phyloP scores from a whole-genome alignment of 2,329 filamentous ascomycete species.

The Sporothrix brasiliensis region DNA sequence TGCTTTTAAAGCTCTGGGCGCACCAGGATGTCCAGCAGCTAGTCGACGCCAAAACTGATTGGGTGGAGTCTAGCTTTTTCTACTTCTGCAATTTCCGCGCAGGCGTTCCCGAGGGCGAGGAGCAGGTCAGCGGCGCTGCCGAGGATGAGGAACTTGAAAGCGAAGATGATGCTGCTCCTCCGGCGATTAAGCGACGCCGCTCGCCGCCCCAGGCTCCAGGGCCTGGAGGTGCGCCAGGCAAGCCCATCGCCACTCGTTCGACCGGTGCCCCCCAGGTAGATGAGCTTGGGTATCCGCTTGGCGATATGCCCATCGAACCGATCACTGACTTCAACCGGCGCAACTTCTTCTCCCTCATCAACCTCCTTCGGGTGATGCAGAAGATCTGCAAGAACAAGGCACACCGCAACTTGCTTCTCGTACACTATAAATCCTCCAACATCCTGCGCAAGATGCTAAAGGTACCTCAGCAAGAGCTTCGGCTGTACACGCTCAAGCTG shows the following conservation, averaged over 20 bases:
- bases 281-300: conserved; percentile 80
- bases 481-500: conserved; percentile 93
- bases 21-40: conserved; percentile 91
- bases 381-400: conserved; percentile 97
- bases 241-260: background rate
- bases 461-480: conserved; percentile 81
- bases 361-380: conserved; percentile 93
- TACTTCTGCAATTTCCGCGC: conserved; percentile 76
- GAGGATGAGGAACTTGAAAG: conserved; percentile 53
- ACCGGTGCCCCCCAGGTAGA: conserved; percentile 65
- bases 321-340: conserved; percentile 91
- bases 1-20: conserved; percentile 90
- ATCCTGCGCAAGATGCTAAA: conserved; percentile 91
- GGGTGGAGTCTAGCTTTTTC: conserved; percentile 83
- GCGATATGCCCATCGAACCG: conserved; percentile 69
- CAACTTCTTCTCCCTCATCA: conserved; percentile 94
- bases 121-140: conserved; percentile 38
- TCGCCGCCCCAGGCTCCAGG: conserved; percentile 40
- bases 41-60: conserved; percentile 82
- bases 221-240: background rate
- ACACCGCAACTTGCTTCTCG: conserved; percentile 88
- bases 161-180: conserved; percentile 79
- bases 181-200: conserved; percentile 70
- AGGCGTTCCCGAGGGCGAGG: conserved; percentile 37
- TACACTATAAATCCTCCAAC: conserved; percentile 92